Base-by-base conservation (phyloP, 352 stramenopile species). In the Globisporangium camurandrum region DNA sequence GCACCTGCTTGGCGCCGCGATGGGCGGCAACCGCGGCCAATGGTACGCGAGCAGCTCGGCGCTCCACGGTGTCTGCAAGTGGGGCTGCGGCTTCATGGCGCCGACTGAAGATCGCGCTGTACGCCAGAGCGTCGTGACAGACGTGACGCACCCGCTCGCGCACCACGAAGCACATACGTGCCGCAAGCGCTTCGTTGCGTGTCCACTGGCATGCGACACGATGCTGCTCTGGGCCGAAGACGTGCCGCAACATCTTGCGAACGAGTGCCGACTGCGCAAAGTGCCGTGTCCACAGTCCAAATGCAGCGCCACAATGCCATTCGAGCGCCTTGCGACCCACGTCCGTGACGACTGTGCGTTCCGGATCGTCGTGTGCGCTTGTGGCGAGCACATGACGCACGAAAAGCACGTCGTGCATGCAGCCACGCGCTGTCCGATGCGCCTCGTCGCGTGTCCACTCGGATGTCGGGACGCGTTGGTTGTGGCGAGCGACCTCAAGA, bases 31-130 rank as follows among this genome's bases (percentile, higher is more conserved):
- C 19, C 71, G 61, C 20, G 66, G 59, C 5, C 56, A 62, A 12
- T 59, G 71, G 8, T 69, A 74, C 28, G 56, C 54, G 22, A 65
- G 56, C 12, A 41, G 56, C 19, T 81, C 66, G 12, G 71, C 63
- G 6, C 37, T 82, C 16, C 79, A 71, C 26, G 66, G 70, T 0
- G 64, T 84, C 0, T 88, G 76, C 39, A 80, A 80, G 30, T 85
- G 72, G 71, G 76, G 74, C 17, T 88, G 76, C 20, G 71, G 76
- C 5, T 74, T 84, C 48, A 69, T 88, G 65, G 47, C 62, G 12
- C 38, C 45, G 4, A 51, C 56, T 3, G 54, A 72, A 2, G 66
- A 44, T 14, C 61, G 80, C 41, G 24, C 50, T 0, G 64, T 73
- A 2, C 50, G 36, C n/a, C 19, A 62, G 16, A 48, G 61, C 36